Evolutionary conservation across 2,329 filamentous ascomycete genomes (phyloP), one percentile per base, ranked within the genome.

Genomic region (Ascomycota sp.): DNA sequence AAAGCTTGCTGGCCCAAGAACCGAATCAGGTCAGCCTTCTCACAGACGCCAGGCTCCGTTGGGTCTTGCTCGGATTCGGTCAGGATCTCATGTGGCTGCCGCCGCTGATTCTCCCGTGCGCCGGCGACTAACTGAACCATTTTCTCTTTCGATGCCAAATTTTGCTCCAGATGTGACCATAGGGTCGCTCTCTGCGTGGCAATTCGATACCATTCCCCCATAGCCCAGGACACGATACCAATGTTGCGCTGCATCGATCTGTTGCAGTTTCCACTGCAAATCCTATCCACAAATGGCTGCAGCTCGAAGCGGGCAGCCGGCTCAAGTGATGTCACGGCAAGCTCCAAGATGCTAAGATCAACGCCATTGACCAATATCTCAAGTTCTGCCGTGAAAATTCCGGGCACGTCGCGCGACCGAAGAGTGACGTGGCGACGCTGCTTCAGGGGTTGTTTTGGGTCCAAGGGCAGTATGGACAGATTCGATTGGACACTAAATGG

Each of bases 171-270:
- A 1, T 51, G 54, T 21, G 57, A 56, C 75, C 75, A 80, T 36
- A 74, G 65, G n/a, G 55, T 56, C 0, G 75, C 75, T 7, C 76
- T 57, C 35, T 64, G 61, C 7, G 62, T 53, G 0, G 72, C 68
- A 2, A 74, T 50, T 3, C 72, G 66, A 39, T 72, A 62, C 68
- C 76, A 80, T 33, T 76, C 70, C 9, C 64, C 63, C 59, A 80
- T 70, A 0, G 72, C 73, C 72, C 73, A 80, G 5, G 64, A 62
- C 0, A 75, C 44, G 6, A 72, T 60, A 13, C 62, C 62, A 1
- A 78, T 50, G 38, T 80, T 76, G 27, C 59, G 58, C 7, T 58
- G 54, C 39, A 68, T 52, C 0, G 58, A 57, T n/a, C 59, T 58
- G 52, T 54, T 48, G 47, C 44, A 52, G 38, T 42, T 44, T 38